Base-by-base conservation (phyloP, 2,329 filamentous ascomycete genomes). In the Phialophora verrucosa region DNA sequence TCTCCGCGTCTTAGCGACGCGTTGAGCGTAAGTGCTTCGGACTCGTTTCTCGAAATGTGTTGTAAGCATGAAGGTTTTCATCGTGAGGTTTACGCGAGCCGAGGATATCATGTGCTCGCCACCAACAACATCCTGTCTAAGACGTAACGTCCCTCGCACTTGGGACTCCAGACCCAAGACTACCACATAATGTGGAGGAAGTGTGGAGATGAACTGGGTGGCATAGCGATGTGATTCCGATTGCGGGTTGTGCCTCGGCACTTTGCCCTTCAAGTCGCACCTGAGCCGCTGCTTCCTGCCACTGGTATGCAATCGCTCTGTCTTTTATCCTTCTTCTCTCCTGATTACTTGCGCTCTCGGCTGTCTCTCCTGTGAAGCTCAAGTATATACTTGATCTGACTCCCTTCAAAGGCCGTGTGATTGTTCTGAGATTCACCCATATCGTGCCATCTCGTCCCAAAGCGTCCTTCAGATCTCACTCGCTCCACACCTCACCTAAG, bases 201-300 rank as follows among this genome's bases (percentile, higher is more conserved):
- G 25, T 53, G 59, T 61, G 59, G 59, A 38, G 47, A 23, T 35
- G n/a, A n/a, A n/a, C 12, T 50, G 47, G 59, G 27, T 12, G 3
- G 32, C 32, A 35, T 35, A 8, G 23, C 31, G 4, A 25, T 23
- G 59, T 3, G 20, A 25, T 42, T 20, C 42, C 50, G 29, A 51
- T 32, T 35, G 31, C 42, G 57, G 60, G 53, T 59, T 42, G 25
- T 67, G 62, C 65, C 65, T 67, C 65, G 65, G 65, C 62, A 67
- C 58, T 67, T 67, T 60, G 50, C 47, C 14, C 44, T 23, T 35
- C 44, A 44, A 32, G 17, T 50, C 32, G 44, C 47, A 44, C 44
- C 20, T 25, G 27, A 49, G 42, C 58, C 58, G 44, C 47, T 20
- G 27, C 20, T 32, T 27, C 17, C 17, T 20, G 25, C 44, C 29